Evolutionary conservation across 1,284 basidiomycete genomes (phyloP).

Genomic region (Moniliophthora roreri): DNA sequence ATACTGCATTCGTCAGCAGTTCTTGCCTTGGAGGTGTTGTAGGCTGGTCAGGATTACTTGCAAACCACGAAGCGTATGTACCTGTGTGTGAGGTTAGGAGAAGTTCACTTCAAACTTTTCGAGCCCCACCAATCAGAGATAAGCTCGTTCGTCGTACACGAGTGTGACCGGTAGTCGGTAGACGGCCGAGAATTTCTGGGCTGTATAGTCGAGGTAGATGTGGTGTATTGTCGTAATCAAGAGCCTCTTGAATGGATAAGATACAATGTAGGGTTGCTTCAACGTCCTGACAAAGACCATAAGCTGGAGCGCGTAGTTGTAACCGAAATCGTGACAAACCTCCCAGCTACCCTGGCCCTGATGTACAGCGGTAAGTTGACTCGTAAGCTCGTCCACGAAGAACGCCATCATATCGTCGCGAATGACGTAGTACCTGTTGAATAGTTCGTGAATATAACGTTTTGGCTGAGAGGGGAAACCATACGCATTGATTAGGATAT

Average conservation of each 20-base stretch:
- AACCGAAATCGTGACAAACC: conserved; percentile 40
- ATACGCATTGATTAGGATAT: conserved; percentile 88
- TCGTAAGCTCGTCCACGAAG: conserved; percentile 60
- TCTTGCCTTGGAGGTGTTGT: conserved; percentile 34
- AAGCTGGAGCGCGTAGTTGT: too few species aligned
- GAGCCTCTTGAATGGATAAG: conserved; percentile 82
- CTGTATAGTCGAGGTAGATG: conserved; percentile 72
- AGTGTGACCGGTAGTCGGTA: conserved; percentile 64
- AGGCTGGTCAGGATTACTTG: conserved; percentile 36
- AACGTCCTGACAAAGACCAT: conserved; percentile 54
- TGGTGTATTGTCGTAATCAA: conserved; percentile 70
- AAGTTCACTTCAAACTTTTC: not conserved
- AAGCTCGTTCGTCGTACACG: conserved; percentile 75
- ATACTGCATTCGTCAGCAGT: conserved; percentile 59
- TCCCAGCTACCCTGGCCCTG: conserved; percentile 56
- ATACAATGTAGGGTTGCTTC: conserved; percentile 86
- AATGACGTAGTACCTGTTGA: conserved; percentile 79
- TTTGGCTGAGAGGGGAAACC: conserved; percentile 26
- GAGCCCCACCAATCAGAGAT: conserved; percentile 61
- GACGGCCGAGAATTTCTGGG: conserved; percentile 60
- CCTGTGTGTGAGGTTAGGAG: conserved; percentile 40
- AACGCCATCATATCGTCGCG: conserved; percentile 78
- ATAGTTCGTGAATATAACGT: conserved; percentile 12
- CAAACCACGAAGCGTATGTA: conserved; percentile 86
- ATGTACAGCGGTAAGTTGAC: conserved; percentile 41